phyloP scores from a whole-genome alignment of 177 flowering plant species.

The Tripterygium wilfordii region DNA sequence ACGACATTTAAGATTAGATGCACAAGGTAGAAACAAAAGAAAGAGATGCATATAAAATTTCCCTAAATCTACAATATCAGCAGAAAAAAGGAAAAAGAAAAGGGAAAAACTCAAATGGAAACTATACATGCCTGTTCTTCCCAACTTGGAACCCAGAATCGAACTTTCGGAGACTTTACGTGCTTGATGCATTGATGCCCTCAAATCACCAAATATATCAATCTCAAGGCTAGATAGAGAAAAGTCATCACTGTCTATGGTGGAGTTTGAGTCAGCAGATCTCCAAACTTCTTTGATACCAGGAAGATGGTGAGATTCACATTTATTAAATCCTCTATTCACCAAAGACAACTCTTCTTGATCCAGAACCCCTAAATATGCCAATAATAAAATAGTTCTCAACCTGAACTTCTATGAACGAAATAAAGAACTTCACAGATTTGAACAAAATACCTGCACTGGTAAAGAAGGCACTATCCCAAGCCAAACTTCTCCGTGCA shows the following conservation, averaged over 20 bases:
- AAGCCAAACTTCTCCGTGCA: conserved; percentile 31
- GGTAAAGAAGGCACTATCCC: conserved; percentile 37
- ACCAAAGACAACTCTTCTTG: conserved; percentile 20
- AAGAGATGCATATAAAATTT: no score
- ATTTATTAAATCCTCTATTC: conserved; percentile 18
- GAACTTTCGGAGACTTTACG: background rate
- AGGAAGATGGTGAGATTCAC: conserved; percentile 4
- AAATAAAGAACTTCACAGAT: background rate
- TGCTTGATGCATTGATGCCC: conserved; percentile 10
- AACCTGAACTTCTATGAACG: background rate
- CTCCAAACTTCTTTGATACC: conserved; percentile 11
- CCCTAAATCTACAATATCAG: no score
- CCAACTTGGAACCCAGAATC: background rate
- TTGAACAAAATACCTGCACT: conserved; percentile 18
- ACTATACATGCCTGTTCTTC: background rate
- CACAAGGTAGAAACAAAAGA: background rate
- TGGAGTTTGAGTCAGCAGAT: conserved; percentile 13
- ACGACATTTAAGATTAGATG: no score
- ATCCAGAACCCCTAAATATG: conserved; percentile 25
- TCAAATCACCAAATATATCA: conserved; percentile 22
- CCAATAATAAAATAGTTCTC: background rate
- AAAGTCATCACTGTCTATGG: conserved; percentile 3
- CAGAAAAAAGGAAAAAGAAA: background rate
- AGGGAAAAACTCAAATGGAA: background rate
- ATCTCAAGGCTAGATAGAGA: conserved; percentile 22